Conservation (phyloP, 176 grass and related monocot genomes). For the Oryza australiensis region DNA sequence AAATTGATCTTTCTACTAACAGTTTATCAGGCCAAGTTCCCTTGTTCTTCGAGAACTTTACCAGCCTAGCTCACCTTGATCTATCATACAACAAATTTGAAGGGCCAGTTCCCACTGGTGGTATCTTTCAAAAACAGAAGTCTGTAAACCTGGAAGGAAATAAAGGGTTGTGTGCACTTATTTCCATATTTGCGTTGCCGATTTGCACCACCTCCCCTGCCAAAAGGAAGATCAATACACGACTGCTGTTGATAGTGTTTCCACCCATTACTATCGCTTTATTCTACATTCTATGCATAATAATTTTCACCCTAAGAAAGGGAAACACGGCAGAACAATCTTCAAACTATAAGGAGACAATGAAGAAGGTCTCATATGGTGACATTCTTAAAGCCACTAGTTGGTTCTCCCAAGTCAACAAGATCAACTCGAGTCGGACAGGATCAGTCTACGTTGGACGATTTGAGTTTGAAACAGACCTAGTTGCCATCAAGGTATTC, state of each 20-base stretch:
- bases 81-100: constrained; percentile 39
- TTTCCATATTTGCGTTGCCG: constrained; percentile 27
- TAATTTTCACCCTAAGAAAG: background rate
- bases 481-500: constrained; percentile 39
- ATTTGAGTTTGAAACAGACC: constrained; percentile 30
- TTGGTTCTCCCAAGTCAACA: constrained; percentile 27
- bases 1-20: constrained; percentile 34
- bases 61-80: constrained; percentile 14
- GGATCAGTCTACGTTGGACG: constrained; percentile 37
- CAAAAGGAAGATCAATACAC: constrained; percentile 7
- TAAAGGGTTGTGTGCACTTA: background rate
- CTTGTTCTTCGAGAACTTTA: background rate
- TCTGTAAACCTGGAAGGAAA: constrained; percentile 34
- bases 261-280: background rate
- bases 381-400: constrained; percentile 41
- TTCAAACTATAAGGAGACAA: constrained; percentile 24
- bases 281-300: background rate
- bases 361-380: constrained; percentile 29
- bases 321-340: background rate
- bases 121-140: background rate
- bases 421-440: constrained; percentile 11
- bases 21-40: constrained; percentile 23
- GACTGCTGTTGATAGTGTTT: constrained; percentile 15
- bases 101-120: constrained; percentile 8
- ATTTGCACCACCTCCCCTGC: background rate